These are phyloP conservation scores for Neopestalotiopsis clavispora DNA, from an alignment of 2,329 filamentous ascomycete genomes.

Conservation along the genomic window DNA sequence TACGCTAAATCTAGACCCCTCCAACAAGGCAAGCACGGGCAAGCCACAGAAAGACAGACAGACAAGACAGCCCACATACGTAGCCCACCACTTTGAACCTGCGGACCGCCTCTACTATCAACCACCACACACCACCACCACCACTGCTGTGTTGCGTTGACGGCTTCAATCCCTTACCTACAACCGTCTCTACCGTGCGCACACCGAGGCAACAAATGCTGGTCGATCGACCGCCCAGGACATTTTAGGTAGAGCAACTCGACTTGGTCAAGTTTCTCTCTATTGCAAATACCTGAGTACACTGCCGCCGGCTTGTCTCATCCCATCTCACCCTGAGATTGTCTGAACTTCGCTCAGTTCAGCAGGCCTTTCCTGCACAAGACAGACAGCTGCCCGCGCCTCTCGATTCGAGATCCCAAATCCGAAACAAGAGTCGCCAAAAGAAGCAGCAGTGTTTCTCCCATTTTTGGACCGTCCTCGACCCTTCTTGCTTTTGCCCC, in stretches of 20 bases:
- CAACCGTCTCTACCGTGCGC: background rate
- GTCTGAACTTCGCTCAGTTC: background rate
- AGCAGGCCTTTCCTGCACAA: slow-evolving; percentile 3
- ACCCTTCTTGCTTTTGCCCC: background rate
- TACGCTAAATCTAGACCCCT: background rate
- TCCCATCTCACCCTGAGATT: background rate
- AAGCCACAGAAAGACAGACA: background rate
- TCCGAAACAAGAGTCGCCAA: slow-evolving; percentile 2
- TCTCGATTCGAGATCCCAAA: background rate
- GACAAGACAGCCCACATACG: background rate
- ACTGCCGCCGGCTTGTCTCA: background rate
- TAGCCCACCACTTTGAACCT: slow-evolving; percentile 2
- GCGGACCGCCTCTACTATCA: background rate
- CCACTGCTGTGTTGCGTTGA: background rate
- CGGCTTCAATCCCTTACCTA: background rate
- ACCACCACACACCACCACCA: background rate
- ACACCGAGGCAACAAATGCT: background rate
- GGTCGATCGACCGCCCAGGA: background rate
- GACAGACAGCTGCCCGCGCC: slow-evolving; percentile 18
- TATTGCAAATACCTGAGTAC: background rate
- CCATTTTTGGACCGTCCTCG: background rate
- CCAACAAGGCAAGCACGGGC: background rate
- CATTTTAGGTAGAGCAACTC: background rate
- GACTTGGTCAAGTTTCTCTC: background rate
- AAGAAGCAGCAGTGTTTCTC: background rate